Evolutionary conservation across 1,284 basidiomycete species (phyloP), one percentile per base, ranked within the genome.

Genomic region (Papiliotrema nemorosa): DNA sequence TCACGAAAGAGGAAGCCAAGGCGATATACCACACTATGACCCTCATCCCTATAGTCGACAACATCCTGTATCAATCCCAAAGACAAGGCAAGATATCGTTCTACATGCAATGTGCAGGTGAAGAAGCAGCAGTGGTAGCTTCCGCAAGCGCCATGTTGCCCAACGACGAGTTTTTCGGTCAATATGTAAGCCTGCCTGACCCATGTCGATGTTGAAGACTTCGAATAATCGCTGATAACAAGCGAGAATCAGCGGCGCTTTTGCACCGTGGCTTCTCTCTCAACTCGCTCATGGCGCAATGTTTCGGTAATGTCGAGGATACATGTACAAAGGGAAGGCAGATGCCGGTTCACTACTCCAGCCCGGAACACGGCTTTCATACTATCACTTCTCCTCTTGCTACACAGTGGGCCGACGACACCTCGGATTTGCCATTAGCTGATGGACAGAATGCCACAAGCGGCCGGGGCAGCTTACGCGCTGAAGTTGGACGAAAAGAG

Each of bases 21-120:
- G 82, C 77, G 65, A 77, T 92, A 80, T 87, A 92, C 64, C 83
- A 87, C 70, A 79, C 84, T 51, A 92, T 92, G 89, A 82, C 84
- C 31, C 79, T 91, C 21, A 78, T 94, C 36, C 91, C 91, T 0
- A 83, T 84, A 31, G 78, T 94, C 65, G 91, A 96, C 75, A 91
- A 85, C 58, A 79, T 93, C 24, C 79, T 96, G 20, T 90, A 92
- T 76, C 93, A 92, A 64, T 84, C 92, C 2, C 91, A 96, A 70
- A 81, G 91, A 16, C 91, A 96, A 73, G 91, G 91, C 25, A 89
- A 92, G 66, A 91, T 93, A 63, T 89, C 88, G 5, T 96, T 96
- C 75, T 93, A 93, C 60, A 72, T 70, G 65, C 64, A 64, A 39
- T 74, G 90, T 84, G 77, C 91, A 68, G 91, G 91, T 22, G 91